These are phyloP conservation scores for Amphichorda felina DNA, from an alignment of 2,329 filamentous ascomycete species.

Conservation along the genomic window DNA sequence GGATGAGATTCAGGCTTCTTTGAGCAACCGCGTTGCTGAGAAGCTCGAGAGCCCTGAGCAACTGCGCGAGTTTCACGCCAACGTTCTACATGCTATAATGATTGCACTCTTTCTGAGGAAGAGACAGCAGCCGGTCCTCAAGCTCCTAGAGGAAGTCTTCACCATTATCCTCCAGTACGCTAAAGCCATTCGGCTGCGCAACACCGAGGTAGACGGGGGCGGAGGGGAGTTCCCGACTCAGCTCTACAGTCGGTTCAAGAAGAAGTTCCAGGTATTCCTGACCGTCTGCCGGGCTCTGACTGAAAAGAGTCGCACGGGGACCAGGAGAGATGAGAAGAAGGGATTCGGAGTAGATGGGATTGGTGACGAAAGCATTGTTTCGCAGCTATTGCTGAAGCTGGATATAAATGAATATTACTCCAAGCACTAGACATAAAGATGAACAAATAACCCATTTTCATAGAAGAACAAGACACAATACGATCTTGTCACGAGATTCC, in stretches of 20 bases:
- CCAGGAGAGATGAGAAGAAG: conserved; percentile 12
- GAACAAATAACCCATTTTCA: conserved; percentile 1
- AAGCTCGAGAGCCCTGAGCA: conserved; percentile 44
- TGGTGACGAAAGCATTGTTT: conserved; percentile 46
- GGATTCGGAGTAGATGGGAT: conserved; percentile 23
- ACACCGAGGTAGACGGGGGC: conserved; percentile 8
- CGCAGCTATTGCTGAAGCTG: conserved; percentile 54
- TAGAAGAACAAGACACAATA: too few relatives aligned
- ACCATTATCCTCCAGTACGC: conserved; percentile 59
- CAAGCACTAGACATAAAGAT: conserved; percentile 8
- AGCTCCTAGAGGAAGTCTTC: conserved; percentile 68
- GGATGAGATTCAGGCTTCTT: conserved; percentile 11
- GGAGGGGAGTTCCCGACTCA: conserved; percentile 2
- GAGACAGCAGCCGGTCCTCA: conserved; percentile 60
- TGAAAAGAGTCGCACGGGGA: conserved; percentile 40
- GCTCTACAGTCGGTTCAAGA: conserved; percentile 55
- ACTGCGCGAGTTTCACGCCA: conserved; percentile 59
- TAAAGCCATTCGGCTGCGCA: conserved; percentile 18
- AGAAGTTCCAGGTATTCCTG: conserved; percentile 64
- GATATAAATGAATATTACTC: conserved; percentile 61
- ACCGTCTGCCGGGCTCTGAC: conserved; percentile 56
- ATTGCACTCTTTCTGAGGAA: conserved; percentile 62
- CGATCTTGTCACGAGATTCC: too few relatives aligned
- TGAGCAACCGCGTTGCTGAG: conserved; percentile 2
- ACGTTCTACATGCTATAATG: conserved; percentile 64